These are phyloP conservation scores for Rhodotorula graminis DNA, from an alignment of 768 basidiomycete genomes.

Conservation along the genomic window DNA sequence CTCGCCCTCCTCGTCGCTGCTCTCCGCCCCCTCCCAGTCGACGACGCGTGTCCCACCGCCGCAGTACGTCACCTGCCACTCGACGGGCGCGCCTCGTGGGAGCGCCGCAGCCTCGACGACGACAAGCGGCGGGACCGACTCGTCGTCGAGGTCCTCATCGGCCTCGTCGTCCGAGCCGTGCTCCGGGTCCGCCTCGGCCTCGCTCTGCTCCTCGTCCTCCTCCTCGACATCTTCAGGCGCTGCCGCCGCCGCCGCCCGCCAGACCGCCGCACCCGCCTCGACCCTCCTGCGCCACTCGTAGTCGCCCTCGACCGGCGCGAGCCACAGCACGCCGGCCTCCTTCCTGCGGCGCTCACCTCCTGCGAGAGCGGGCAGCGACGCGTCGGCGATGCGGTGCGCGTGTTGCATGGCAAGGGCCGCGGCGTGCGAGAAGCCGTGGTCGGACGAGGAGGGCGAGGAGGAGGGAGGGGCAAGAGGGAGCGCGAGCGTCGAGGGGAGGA, in stretches of 20 bases:
- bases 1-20: constrained; percentile 11
- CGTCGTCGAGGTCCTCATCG: background rate
- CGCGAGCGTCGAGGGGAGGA: constrained; percentile 67
- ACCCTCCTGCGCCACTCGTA: background rate
- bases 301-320: background rate
- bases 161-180: background rate
- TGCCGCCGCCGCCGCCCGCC: background rate
- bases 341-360: background rate
- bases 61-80: constrained; percentile 47
- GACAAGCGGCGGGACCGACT: constrained; percentile 32
- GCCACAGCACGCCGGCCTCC: constrained; percentile 14
- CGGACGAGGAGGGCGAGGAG: constrained; percentile 52
- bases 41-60: constrained; percentile 32
- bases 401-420: constrained; percentile 76
- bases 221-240: background rate
- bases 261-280: background rate
- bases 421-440: constrained; percentile 54
- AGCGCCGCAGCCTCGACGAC: constrained; percentile 46
- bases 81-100: constrained; percentile 48
- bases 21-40: constrained; percentile 10
- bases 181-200: background rate
- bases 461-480: constrained; percentile 59
- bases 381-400: constrained; percentile 61
- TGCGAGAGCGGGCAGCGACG: constrained; percentile 46
- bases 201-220: background rate